Evolutionary conservation across 352 stramenopile species (phyloP).

Genomic region (Globisporangium camurandrum): DNA sequence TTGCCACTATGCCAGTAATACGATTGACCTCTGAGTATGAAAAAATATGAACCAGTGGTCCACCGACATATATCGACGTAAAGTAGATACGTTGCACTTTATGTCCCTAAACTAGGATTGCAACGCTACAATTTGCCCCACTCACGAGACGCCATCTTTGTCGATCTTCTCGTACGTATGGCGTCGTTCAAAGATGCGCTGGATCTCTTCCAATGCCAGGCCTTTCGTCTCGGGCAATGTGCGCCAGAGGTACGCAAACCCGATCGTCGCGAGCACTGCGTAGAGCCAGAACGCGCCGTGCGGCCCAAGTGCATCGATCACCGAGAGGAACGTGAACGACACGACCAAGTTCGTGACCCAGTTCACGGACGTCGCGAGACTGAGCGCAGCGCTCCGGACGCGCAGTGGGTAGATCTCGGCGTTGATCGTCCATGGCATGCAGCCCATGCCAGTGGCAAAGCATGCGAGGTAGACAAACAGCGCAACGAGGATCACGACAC

Average conservation of each 20-base stretch:
- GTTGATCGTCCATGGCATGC: slow-evolving; percentile 93
- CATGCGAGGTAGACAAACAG: slow-evolving; percentile 71
- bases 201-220: slow-evolving; percentile 89
- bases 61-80: no score
- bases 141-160: no score
- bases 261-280: slow-evolving; percentile 55
- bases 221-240: slow-evolving; percentile 92
- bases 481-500: slow-evolving; percentile 46
- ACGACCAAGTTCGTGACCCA: slow-evolving; percentile 92
- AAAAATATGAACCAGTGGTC: no score
- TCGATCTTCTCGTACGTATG: slow-evolving; percentile 34
- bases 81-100: no score
- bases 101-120: no score
- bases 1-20: no score
- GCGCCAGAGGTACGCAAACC: slow-evolving; percentile 69
- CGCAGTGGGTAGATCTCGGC: slow-evolving; percentile 91
- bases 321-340: slow-evolving; percentile 91
- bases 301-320: slow-evolving; percentile 48
- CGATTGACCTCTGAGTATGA: no score
- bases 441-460: slow-evolving; percentile 77
- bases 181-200: slow-evolving; percentile 70
- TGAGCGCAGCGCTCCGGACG: slow-evolving; percentile 82
- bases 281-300: slow-evolving; percentile 92
- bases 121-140: no score
- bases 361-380: slow-evolving; percentile 85